A percentile compares a stretch with the other conserved stretches of the same genome.
Evolutionary conservation across 2,329 filamentous ascomycete genomes (phyloP).

Genomic region (Paecilomyces sp.): DNA sequence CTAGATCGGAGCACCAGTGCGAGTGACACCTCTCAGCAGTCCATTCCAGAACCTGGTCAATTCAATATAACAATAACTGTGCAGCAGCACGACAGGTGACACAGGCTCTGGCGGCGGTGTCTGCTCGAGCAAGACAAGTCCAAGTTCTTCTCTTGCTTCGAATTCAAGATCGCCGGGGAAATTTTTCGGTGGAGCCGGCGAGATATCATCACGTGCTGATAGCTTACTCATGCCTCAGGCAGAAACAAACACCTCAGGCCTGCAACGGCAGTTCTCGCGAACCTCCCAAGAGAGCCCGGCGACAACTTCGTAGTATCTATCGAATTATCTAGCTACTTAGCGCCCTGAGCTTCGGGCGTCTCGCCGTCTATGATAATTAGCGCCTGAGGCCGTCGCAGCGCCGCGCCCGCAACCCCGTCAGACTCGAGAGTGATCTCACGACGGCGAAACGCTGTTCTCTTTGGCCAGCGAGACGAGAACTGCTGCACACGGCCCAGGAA

Average conservation of each 20-base stretch:
- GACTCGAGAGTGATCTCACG: background rate
- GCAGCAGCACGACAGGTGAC: background rate
- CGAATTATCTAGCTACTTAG: background rate
- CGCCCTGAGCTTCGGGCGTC: background rate
- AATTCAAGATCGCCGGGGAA: slow-evolving; percentile 19
- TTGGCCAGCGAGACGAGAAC: background rate
- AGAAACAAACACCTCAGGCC: background rate
- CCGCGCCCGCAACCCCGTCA: background rate
- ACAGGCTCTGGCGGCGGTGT: background rate
- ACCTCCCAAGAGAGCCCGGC: slow-evolving; percentile 3
- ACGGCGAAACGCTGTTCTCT: background rate
- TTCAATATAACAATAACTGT: slow-evolving; percentile 8
- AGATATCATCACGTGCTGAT: slow-evolving; percentile 37
- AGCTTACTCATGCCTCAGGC: slow-evolving; percentile 16
- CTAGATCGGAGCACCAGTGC: background rate
- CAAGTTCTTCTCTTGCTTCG: slow-evolving; percentile 1
- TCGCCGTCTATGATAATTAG: background rate
- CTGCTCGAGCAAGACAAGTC: background rate
- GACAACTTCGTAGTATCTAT: background rate
- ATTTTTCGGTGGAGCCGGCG: slow-evolving; percentile 32
- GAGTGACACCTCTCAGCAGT: background rate
- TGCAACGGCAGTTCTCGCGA: background rate
- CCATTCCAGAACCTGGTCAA: slow-evolving; percentile 1
- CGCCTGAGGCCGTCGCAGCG: background rate
- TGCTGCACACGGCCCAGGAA: background rate